phyloP scores from a whole-genome alignment of 1,284 basidiomycete genomes.

The Rhizopogon hawkerae region DNA sequence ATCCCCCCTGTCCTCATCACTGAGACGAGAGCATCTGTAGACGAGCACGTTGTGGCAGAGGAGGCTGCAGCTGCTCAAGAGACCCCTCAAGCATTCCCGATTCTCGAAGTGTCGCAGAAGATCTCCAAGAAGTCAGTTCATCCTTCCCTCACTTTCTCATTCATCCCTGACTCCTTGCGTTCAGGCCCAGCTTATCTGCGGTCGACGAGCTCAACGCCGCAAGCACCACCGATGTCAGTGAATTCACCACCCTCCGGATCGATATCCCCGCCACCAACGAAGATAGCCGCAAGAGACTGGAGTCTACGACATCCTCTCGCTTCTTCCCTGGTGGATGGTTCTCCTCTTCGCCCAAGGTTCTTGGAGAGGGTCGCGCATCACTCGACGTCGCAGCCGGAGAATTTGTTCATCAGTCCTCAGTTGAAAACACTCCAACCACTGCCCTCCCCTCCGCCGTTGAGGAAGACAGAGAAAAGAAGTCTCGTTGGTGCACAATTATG shows the following conservation, averaged over 20 bases:
- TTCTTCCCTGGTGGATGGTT: slow-evolving; percentile 54
- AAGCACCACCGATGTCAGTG: slow-evolving; percentile 5
- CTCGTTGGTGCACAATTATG: slow-evolving; percentile 11
- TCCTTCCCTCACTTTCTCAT: background rate
- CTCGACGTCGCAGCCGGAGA: slow-evolving; percentile 45
- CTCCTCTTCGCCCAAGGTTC: slow-evolving; percentile 30
- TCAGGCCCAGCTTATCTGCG: slow-evolving; percentile 19
- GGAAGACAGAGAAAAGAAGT: slow-evolving; percentile 10
- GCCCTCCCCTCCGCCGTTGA: slow-evolving; percentile 9
- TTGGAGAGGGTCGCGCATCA: slow-evolving; percentile 38
- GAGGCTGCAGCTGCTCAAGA: slow-evolving; percentile 2
- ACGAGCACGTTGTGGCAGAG: slow-evolving; percentile 2
- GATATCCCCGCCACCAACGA: slow-evolving; percentile 12
- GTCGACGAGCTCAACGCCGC: slow-evolving; percentile 8
- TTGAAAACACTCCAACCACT: slow-evolving; percentile 7
- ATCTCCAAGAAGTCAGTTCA: slow-evolving; percentile 23
- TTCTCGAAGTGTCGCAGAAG: slow-evolving; percentile 17
- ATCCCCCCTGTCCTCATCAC: slow-evolving; percentile 6
- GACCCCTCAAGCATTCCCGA: slow-evolving; percentile 21
- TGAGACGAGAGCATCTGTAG: slow-evolving; percentile 8
- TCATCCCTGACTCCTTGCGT: background rate
- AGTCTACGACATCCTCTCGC: slow-evolving; percentile 45
- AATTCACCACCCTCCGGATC: slow-evolving; percentile 4
- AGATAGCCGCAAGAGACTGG: slow-evolving; percentile 32
- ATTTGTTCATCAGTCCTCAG: slow-evolving; percentile 24